Evolutionary conservation across 225 moss, liverwort and hornwort genomes (phyloP).

Genomic region (Marchantia polymorpha): DNA sequence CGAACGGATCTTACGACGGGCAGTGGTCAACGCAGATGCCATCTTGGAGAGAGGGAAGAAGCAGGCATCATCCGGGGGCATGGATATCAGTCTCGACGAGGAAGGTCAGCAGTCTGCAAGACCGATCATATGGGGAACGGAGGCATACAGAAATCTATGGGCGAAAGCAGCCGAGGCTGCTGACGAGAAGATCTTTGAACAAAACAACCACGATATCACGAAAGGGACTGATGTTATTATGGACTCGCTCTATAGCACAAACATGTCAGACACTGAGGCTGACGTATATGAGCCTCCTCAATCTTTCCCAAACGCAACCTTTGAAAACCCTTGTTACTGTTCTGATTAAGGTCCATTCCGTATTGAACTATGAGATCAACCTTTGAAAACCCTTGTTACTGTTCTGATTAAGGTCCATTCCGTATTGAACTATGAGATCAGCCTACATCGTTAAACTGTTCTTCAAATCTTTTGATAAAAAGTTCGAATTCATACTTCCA

Average conservation of each 20-base stretch:
- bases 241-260: neutral
- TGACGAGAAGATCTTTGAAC: constrained; percentile 18
- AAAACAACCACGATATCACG: constrained; percentile 6
- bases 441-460: too few species aligned
- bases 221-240: neutral
- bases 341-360: neutral
- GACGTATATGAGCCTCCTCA: neutral
- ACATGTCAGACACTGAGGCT: too few species aligned
- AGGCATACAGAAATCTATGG: constrained; percentile 58
- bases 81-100: neutral
- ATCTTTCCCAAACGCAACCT: neutral
- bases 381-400: neutral
- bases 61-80: constrained; percentile 9
- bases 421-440: neutral
- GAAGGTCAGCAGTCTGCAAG: constrained; percentile 25
- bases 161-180: constrained; percentile 36
- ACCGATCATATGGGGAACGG: constrained; percentile 60
- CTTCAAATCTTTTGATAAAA: too few species aligned
- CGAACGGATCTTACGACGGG: constrained; percentile 44
- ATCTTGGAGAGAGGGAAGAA: constrained; percentile 31
- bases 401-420: neutral
- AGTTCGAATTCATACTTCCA: too few species aligned
- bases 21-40: constrained; percentile 37
- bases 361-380: neutral
- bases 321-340: neutral